Evolutionary conservation across 2,329 filamentous ascomycete species (phyloP).

Genomic region (Aspergillus calidoustus): DNA sequence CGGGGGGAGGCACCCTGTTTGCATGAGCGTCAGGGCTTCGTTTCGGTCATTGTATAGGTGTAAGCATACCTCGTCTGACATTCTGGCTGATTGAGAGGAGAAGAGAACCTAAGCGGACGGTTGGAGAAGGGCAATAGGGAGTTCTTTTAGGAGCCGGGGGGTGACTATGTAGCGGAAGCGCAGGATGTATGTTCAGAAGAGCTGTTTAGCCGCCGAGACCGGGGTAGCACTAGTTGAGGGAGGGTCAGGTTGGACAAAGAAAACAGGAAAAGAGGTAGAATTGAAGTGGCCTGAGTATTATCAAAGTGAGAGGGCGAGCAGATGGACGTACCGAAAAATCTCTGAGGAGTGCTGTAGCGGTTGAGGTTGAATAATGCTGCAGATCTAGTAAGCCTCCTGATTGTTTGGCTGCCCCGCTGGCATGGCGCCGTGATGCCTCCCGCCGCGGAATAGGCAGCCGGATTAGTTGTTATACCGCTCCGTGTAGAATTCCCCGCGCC

Average conservation of each 20-base stretch:
- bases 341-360: neutral
- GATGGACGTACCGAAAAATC: neutral
- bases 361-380: neutral
- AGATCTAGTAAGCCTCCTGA: conserved; percentile 15
- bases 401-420: conserved; percentile 23
- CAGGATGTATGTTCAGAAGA: neutral
- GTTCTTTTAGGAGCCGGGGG: neutral
- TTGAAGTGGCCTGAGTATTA: neutral
- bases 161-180: neutral
- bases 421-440: conserved; percentile 13
- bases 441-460: conserved; percentile 28
- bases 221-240: neutral
- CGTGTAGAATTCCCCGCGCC: conserved; percentile 20
- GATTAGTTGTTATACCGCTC: conserved; percentile 28
- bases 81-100: conserved; percentile 26
- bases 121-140: neutral
- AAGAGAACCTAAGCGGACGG: neutral
- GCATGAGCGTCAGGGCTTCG: neutral
- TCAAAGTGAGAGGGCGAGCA: neutral
- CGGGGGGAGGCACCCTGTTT: conserved; percentile 78
- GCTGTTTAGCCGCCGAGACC: neutral
- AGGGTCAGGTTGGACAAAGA: neutral
- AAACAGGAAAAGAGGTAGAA: neutral
- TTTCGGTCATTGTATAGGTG: conserved; percentile 5
- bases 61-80: conserved; percentile 50